phyloP scores from a whole-genome alignment of 805 yeast genomes.

The Teunomyces atbi region DNA sequence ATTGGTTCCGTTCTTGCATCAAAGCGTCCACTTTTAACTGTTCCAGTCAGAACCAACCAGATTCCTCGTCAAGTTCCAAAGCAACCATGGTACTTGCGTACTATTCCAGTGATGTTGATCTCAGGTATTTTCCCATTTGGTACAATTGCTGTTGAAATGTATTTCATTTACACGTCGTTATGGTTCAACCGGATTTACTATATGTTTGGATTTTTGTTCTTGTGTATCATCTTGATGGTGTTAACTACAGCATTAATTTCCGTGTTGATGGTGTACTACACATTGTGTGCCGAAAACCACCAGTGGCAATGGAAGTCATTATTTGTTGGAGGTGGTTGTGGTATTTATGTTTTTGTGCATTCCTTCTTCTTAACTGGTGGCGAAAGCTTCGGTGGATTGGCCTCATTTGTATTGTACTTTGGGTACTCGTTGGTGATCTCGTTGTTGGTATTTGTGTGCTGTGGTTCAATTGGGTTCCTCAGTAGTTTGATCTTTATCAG shows the following conservation, averaged over 20 bases:
- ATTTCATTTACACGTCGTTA: conserved; percentile 83
- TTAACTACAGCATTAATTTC: conserved; percentile 80
- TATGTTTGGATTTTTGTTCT: conserved; percentile 95
- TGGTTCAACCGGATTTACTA: conserved; percentile 94
- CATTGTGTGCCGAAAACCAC: conserved; percentile 87
- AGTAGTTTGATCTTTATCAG: conserved; percentile 72
- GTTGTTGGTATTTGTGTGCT: conserved; percentile 67
- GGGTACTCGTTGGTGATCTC: conserved; percentile 82
- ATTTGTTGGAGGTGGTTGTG: conserved; percentile 85
- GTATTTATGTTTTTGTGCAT: conserved; percentile 80
- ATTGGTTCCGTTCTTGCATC: conserved; percentile 80
- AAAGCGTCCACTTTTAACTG: conserved; percentile 53
- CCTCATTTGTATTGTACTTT: conserved; percentile 73
- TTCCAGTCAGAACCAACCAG: conserved; percentile 90
- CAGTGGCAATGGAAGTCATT: conserved; percentile 97
- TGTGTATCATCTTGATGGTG: conserved; percentile 81
- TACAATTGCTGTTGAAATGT: conserved; percentile 91
- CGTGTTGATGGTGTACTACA: conserved; percentile 74
- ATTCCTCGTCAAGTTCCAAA: conserved; percentile 94
- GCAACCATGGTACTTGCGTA: conserved; percentile 80
- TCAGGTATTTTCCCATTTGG: conserved; percentile 95
- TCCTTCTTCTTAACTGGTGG: conserved; percentile 72
- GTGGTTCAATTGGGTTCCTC: conserved; percentile 86
- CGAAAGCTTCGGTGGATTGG: conserved; percentile 61
- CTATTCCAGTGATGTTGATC: conserved; percentile 62